A percentile compares a stretch with the other conserved stretches of the same genome.
Evolutionary conservation across 2,329 filamentous ascomycete species (phyloP).

Genomic region (Samsoniella hepiali): DNA sequence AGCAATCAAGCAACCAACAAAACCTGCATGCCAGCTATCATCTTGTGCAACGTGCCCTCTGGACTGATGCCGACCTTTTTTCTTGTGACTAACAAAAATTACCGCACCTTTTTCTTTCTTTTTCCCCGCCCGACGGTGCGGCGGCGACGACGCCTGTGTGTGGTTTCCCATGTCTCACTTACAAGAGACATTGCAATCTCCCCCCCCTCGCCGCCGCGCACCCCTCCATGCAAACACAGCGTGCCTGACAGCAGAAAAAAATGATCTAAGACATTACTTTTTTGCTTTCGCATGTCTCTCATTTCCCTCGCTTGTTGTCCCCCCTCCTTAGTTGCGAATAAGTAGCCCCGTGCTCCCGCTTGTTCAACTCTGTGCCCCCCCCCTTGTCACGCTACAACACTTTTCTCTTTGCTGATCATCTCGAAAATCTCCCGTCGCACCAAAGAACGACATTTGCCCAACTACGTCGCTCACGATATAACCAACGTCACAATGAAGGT

Average conservation of each 20-base stretch:
- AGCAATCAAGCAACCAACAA: no score
- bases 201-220: background rate
- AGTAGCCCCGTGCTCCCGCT: background rate
- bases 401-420: background rate
- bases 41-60: no score
- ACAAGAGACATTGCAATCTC: conserved; percentile 10
- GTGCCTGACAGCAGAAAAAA: background rate
- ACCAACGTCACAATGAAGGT: conserved; percentile 14
- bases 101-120: no score
- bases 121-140: no score
- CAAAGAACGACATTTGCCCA: background rate
- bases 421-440: background rate
- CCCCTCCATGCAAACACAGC: no score
- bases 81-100: no score
- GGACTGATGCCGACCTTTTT: no score
- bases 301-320: background rate
- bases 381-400: background rate
- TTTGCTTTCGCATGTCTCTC: background rate
- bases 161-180: background rate
- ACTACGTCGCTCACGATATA: background rate
- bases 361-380: background rate
- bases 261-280: background rate
- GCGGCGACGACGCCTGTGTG: no score
- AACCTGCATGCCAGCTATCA: no score
- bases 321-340: background rate